Base-by-base conservation (phyloP, 116 monocot genomes). In the Iris pallida region DNA sequence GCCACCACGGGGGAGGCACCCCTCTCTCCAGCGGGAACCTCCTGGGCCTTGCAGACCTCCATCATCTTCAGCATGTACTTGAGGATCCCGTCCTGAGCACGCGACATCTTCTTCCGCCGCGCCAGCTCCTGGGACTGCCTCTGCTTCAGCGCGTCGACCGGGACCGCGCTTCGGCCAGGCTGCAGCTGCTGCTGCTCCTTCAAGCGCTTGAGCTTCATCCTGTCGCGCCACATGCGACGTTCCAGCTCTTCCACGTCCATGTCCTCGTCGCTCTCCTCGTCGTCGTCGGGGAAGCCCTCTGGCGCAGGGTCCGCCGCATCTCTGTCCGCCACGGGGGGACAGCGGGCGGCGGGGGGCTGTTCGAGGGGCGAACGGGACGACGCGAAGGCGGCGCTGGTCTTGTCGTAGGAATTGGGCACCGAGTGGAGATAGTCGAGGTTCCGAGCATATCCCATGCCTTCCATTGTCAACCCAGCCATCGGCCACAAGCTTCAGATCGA, bases 51-150 rank as follows among this genome's bases (percentile, higher is more conserved):
- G 69, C 82, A 92, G 1, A 84, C 88, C 63, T 92, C 92, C 92
- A 92, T 88, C 85, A 91, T 91, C 79, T 82, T 87, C 20, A 91
- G 76, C 88, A 91, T 91, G 75, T 87, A 84, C 19, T 87, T 87
- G 40, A 91, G 88, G 40, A 91, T 87, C 20, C 85, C 87, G 68
- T 91, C 91, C 20, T 88, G 87, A 6, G 87, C 87, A 6, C 85
- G 68, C 0, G 84, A 85, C 84, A 91, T 87, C 78, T 77, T 84
- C 61, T 91, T 91, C 67, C 88, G 76, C n/a, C 91, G 59, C 0
- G 80, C 82, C 57, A 81, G 88, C 63, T 88, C 88, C 18, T 83
- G 83, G 5, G 90, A 83, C 68, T 81, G 86, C 17, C 83, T 75
- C 56, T 81, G 81, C 74, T 81, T 83, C 4, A 67, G 60, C 1